phyloP scores from a whole-genome alignment of 805 yeast genomes.

The Starmerella bombi region DNA sequence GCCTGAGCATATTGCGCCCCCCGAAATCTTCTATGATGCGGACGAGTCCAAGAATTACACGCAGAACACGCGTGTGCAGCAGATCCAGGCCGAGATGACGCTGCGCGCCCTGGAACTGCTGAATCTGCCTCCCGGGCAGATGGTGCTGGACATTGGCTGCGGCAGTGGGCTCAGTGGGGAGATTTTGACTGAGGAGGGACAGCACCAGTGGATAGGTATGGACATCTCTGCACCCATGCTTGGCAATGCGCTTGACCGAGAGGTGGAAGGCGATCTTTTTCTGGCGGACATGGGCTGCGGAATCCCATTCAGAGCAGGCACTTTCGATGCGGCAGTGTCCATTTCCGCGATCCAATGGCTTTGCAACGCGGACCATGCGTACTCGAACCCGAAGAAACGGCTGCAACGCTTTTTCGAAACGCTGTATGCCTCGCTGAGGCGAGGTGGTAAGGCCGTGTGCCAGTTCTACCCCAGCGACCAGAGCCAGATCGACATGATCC shows the following conservation, averaged over 20 bases:
- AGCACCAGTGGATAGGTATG: conserved; percentile 85
- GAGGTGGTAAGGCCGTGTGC: conserved; percentile 96
- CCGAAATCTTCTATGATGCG: conserved; percentile 88
- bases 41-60: conserved; percentile 83
- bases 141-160: conserved; percentile 84
- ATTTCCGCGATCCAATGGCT: conserved; percentile 96
- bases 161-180: conserved; percentile 96
- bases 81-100: conserved; percentile 96
- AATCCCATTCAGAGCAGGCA: conserved; percentile 87
- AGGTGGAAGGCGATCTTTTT: conserved; percentile 84
- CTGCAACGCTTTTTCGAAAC: conserved; percentile 74
- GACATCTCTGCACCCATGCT: conserved; percentile 94
- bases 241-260: conserved; percentile 85
- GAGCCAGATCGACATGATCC: conserved; percentile 61
- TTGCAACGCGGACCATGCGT: conserved; percentile 81
- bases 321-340: conserved; percentile 91
- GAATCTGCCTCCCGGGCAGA: conserved; percentile 54
- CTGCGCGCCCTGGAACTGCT: conserved; percentile 79
- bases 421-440: conserved; percentile 65
- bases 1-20: conserved; percentile 94
- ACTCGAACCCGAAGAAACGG: conserved; percentile 73
- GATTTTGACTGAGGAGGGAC: conserved; percentile 78
- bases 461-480: conserved; percentile 94
- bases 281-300: conserved; percentile 90
- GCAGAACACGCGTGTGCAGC: conserved; percentile 89